Base-by-base conservation (phyloP, 805 yeast genomes). In the Vanderwaltozyma polyspora region DNA sequence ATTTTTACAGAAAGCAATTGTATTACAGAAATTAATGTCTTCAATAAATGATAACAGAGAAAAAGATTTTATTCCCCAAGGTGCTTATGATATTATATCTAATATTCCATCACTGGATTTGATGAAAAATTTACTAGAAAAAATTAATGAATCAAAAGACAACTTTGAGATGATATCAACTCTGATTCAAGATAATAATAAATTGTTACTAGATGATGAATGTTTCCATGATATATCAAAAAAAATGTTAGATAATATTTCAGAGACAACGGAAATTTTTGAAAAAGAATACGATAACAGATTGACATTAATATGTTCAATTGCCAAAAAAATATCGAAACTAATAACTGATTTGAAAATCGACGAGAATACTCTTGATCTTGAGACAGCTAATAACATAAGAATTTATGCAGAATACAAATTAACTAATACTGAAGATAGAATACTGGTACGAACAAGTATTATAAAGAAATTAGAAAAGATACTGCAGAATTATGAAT, bases 1-100 rank as follows among this genome's bases (percentile, higher is more conserved):
- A 13, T 61, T 42, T 36, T 24, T 60, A n/a, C 31, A 48, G 17
- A 37, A 44, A 5, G 35, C 40, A 16, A 42, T 54, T 5, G 38
- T 34, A 16, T 29, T 55, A 6, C 46, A 41, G 33, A 36, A 35
- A 14, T 22, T 51, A 4, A 30, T 40, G 8, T 24, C 34, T 5
- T 33, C 43, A 9, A 26, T 46, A 6, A 43, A 40, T 5, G 44
- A 41, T 10, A 32, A 37, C 11, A n/a, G 11, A 7, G 14, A 21
- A 11, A 9, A 18, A 11, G 19, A 18, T 5, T 9, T 8, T n/a
- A 11, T 22, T n/a, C 10, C 3, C 2, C 11, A 25, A 5, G 25
- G 31, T 5, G 22, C 34, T 18, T 25, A 19, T 4, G 37, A 38
- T 13, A 18, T 37, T 3, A 32, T 41, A 15, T 29, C 32, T 10